These are phyloP conservation scores for Saitoella complicata DNA, from an alignment of 805 yeast species.

Conservation along the genomic window DNA sequence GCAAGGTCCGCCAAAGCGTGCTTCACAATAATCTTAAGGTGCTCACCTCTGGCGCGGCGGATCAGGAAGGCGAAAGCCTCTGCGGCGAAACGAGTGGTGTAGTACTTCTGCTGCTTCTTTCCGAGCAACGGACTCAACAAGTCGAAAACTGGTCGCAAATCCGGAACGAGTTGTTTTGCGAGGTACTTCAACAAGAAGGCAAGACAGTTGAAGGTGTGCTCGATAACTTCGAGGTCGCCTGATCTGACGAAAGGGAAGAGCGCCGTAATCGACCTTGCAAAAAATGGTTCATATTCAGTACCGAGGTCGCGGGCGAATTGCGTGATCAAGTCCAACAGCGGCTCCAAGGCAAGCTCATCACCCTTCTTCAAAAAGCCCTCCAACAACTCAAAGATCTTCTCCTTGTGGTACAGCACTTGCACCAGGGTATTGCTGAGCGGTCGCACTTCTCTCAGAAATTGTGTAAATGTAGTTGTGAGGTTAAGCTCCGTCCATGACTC, in stretches of 20 bases:
- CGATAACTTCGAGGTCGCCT: conserved; percentile 42
- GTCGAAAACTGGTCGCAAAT: conserved; percentile 54
- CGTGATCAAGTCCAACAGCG: conserved; percentile 61
- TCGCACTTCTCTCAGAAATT: conserved; percentile 41
- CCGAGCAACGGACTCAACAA: conserved; percentile 25
- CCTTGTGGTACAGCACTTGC: conserved; percentile 58
- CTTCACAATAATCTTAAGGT: conserved; percentile 32
- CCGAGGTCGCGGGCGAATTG: conserved; percentile 88
- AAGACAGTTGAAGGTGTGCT: conserved; percentile 62
- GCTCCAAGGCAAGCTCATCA: conserved; percentile 62
- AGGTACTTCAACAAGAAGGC: conserved; percentile 85
- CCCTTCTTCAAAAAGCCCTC: conserved; percentile 31
- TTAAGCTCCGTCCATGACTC: conserved; percentile 84
- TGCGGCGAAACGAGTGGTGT: conserved; percentile 67
- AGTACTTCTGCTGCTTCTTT: conserved; percentile 35
- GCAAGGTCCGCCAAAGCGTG: conserved; percentile 21
- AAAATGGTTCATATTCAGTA: conserved; percentile 68
- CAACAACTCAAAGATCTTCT: conserved; percentile 40
- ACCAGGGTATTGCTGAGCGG: conserved; percentile 54
- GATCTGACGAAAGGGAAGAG: conserved; percentile 42
- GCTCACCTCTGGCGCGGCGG: conserved; percentile 41
- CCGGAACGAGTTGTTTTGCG: conserved; percentile 43
- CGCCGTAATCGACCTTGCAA: conserved; percentile 33
- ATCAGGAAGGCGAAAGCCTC: conserved; percentile 78
- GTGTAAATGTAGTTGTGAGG: conserved; percentile 52